These are phyloP conservation scores for Solanum habrochaites DNA, from an alignment of 257 asterid genomes.

Conservation along the genomic window DNA sequence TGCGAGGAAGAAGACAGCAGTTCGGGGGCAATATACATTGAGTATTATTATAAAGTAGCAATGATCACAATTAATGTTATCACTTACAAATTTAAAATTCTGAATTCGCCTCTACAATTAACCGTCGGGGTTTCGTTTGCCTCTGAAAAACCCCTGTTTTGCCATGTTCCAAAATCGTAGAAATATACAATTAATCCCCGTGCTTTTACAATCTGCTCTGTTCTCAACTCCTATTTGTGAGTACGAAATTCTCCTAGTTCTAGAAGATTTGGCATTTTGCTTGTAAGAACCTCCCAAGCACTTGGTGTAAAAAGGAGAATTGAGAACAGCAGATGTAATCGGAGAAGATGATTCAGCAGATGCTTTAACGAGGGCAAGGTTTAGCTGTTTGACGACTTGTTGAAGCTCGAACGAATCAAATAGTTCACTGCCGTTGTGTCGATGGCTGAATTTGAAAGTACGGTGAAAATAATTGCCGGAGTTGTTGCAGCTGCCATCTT, in stretches of 20 bases:
- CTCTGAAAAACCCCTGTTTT: not conserved
- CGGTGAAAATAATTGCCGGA: slow-evolving; percentile 10
- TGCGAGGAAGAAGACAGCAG: not conserved
- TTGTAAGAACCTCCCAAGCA: slow-evolving; percentile 22
- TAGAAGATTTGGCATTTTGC: slow-evolving; percentile 22
- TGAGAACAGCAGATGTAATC: slow-evolving; percentile 4
- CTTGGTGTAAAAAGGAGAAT: slow-evolving; percentile 18
- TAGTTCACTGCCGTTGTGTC: slow-evolving; percentile 38
- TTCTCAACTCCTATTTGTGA: slow-evolving; percentile 1
- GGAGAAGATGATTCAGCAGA: slow-evolving; percentile 16
- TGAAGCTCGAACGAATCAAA: slow-evolving; percentile 52
- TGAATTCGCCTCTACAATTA: not conserved
- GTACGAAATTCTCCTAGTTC: slow-evolving; percentile 15
- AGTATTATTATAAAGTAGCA: not conserved
- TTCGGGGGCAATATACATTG: not conserved
- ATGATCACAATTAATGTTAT: not conserved
- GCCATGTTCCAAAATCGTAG: slow-evolving; percentile 1
- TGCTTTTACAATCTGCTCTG: not conserved
- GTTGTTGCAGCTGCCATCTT: not conserved
- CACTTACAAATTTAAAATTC: not conserved
- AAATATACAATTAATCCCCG: not conserved
- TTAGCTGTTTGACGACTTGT: slow-evolving; percentile 42
- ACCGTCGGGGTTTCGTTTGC: not conserved
- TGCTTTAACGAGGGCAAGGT: slow-evolving; percentile 32
- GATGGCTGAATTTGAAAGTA: slow-evolving; percentile 16